A percentile compares a stretch with the other conserved stretches of the same genome.
phyloP scores from a whole-genome alignment of 2,329 filamentous ascomycete genomes.

The Albifimbria verrucaria region DNA sequence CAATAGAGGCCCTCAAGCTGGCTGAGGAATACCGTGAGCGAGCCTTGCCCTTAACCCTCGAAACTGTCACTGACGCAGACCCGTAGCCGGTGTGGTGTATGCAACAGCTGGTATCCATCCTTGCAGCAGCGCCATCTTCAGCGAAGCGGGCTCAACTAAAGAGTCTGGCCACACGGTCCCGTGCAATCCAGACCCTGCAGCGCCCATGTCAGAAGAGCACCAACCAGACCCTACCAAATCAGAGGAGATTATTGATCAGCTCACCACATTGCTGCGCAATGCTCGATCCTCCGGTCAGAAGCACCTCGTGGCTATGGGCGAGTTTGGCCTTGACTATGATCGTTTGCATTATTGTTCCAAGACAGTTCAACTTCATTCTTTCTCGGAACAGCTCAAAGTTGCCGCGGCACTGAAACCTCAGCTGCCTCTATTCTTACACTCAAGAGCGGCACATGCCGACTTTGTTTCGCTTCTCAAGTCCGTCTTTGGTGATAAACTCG shows the following conservation, averaged over 20 bases:
- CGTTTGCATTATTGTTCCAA: constrained; percentile 78
- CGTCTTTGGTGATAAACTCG: constrained; percentile 55
- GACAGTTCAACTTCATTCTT: constrained; percentile 78
- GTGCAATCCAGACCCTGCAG: constrained; percentile 50
- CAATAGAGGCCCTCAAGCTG: constrained; percentile 69
- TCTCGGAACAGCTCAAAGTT: constrained; percentile 76
- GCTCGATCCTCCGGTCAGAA: constrained; percentile 44
- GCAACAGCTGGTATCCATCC: constrained; percentile 93
- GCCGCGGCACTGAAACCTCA: constrained; percentile 67
- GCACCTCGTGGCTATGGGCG: constrained; percentile 75
- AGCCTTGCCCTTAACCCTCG: constrained; percentile 4
- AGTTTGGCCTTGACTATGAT: constrained; percentile 96
- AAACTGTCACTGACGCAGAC: constrained; percentile 4
- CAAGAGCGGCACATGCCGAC: constrained; percentile 79
- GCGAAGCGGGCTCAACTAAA: constrained; percentile 43
- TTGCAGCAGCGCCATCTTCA: constrained; percentile 79
- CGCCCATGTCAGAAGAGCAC: constrained; percentile 46
- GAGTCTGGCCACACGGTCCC: constrained; percentile 47
- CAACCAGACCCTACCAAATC: constrained; percentile 42
- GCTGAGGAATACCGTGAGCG: constrained; percentile 69
- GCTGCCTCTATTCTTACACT: constrained; percentile 89
- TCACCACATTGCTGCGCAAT: constrained; percentile 62
- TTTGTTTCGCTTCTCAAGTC: constrained; percentile 70
- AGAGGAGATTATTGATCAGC: constrained; percentile 48
- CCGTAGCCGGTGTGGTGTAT: constrained; percentile 73